Base-by-base conservation (phyloP, 2,329 filamentous ascomycete genomes). In the Clonostachys byssicola region DNA sequence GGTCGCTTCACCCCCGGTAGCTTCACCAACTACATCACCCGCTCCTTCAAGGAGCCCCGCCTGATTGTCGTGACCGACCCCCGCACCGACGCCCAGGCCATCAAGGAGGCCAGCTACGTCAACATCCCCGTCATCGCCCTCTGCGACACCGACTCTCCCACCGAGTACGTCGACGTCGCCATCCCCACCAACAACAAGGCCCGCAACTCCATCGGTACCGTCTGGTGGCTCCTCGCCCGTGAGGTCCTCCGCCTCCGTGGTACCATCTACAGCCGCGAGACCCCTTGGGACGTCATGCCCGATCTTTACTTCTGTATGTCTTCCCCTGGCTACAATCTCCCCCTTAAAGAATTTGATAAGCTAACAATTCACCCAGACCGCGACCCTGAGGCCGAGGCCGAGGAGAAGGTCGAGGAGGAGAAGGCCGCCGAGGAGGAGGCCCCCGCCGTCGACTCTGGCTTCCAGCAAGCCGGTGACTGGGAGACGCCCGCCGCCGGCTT, bases 1-100 rank as follows among this genome's bases (percentile, higher is more conserved):
- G 94, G 94, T 80, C 94, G 94, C 74, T 99, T 99, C 88, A 99
- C 94, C 71, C 94, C 94, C 73, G 94, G 94, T 89, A 96, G 92
- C 77, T 99, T 99, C 88, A 99, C 94, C 84, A 99, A 99, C 86
- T 99, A 99, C 88, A 99, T 99, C 88, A 99, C 95, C 76, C 92
- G 94, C 70, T 97, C 94, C 59, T 99, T 99, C 91, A 96, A 96
- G 87, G 94, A 99, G 83, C 94, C 94, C 71, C 95, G 95, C 75
- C 84, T 99, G 70, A 97, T 99, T 77, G 86, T 99, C 73, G 94
- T 99, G 68, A 99, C 94, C 78, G 94, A 99, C 76, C 94, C 94
- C 66, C 92, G 95, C 78, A 99, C 95, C 81, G 94, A 99, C 68
- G 90, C 94, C 72, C 94, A 99, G 86, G 94, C 94, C 70, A 99